Percentiles rank a stretch among this genome's conserved stretches.
Evolutionary conservation across 805 yeast genomes (phyloP).

Genomic region (Tetrapisispora nanseiensis): DNA sequence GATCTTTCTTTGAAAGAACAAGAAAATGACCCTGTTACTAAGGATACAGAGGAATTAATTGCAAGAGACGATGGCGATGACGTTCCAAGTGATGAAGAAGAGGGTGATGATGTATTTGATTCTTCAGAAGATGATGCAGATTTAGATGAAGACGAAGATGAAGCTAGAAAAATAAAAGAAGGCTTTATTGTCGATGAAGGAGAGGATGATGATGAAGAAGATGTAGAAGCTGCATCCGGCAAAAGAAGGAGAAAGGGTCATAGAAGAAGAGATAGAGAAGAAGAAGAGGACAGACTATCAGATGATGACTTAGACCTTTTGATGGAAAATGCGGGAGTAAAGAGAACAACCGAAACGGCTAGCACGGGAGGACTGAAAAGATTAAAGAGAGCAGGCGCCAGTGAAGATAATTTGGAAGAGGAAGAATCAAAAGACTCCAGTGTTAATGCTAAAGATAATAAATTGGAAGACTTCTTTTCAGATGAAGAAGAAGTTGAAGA

Average conservation of each 20-base stretch:
- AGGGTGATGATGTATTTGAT: conserved; percentile 45
- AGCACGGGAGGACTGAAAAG: conserved; percentile 54
- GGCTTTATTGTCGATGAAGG: conserved; percentile 88
- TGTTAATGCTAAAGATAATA: conserved; percentile 13
- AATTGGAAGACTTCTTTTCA: conserved; percentile 34
- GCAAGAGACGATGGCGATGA: conserved; percentile 29
- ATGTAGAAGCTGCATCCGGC: conserved; percentile 13
- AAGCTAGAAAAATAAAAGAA: conserved; percentile 69
- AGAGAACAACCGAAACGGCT: conserved; percentile 31
- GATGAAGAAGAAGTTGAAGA: conserved; percentile 22
- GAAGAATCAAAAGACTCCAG: conserved; percentile 11
- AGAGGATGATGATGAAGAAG: conserved; percentile 39
- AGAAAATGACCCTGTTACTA: neutral
- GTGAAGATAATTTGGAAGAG: conserved; percentile 21
- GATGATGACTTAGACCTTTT: conserved; percentile 91
- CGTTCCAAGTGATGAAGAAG: conserved; percentile 34
- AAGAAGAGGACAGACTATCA: conserved; percentile 61
- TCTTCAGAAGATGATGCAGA: conserved; percentile 89
- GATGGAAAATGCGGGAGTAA: conserved; percentile 83
- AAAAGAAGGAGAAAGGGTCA: conserved; percentile 30
- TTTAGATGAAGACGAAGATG: conserved; percentile 81
- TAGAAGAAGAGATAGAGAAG: conserved; percentile 34
- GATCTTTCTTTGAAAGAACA: neutral
- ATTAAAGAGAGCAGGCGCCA: conserved; percentile 61
- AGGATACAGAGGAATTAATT: conserved; percentile 11